Evolutionary conservation across 306 rosid species (phyloP).

Genomic region (Heteromeles arbutifolia): DNA sequence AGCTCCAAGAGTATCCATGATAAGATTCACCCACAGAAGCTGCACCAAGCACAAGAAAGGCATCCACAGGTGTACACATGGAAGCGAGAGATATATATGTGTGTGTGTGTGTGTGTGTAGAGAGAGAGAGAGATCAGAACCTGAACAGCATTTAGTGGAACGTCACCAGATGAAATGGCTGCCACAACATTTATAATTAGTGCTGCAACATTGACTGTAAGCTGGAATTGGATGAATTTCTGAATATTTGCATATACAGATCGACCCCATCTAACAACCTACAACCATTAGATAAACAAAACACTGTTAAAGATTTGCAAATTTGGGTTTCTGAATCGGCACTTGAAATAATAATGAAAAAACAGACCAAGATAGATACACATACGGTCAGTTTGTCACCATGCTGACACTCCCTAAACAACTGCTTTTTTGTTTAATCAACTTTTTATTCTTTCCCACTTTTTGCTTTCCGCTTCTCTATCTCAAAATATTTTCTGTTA

Average conservation of each 20-base stretch:
- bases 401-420: too few relatives aligned
- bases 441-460: background rate
- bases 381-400: background rate
- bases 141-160: conserved; percentile 97
- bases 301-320: background rate
- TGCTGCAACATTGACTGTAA: conserved; percentile 92
- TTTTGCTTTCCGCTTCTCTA: background rate
- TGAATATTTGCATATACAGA: conserved; percentile 96
- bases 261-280: conserved; percentile 98
- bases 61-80: conserved; percentile 9
- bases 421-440: too few relatives aligned
- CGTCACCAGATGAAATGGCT: conserved; percentile 74
- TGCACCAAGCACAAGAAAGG: conserved; percentile 26
- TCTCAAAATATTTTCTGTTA: background rate
- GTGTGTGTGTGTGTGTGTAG: background rate
- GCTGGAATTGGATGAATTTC: conserved; percentile 97
- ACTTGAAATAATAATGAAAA: background rate
- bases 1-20: conserved; percentile 99
- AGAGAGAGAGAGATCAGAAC: conserved; percentile 31
- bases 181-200: conserved; percentile 86
- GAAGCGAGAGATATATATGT: background rate
- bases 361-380: background rate
- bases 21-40: conserved; percentile 99
- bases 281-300: conserved; percentile 17
- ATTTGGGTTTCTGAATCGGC: background rate